Conservation (phyloP, 2,329 filamentous ascomycete genomes). For the Hypoxylon rubiginosum region DNA sequence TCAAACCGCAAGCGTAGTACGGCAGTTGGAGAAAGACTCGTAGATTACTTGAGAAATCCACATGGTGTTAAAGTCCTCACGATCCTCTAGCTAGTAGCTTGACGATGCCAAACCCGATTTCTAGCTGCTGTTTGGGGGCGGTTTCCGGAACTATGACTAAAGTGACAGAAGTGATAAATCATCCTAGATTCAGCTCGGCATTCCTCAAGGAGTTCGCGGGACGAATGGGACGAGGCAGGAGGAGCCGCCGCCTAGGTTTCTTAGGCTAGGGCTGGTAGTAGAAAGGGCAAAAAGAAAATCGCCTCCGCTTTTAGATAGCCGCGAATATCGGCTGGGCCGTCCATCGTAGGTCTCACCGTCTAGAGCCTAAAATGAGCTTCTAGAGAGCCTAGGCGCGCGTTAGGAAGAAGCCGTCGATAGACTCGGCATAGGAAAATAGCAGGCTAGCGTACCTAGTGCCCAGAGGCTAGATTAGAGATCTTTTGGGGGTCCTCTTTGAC, state of each 20-base stretch:
- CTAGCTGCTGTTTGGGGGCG: conserved; percentile 11
- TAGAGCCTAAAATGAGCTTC: conserved; percentile 24
- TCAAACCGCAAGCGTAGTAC: conserved; percentile 1
- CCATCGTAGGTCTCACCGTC: conserved; percentile 14
- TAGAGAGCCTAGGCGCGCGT: conserved; percentile 8
- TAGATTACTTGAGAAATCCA: neutral
- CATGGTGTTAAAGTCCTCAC: neutral
- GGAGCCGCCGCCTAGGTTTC: conserved; percentile 10
- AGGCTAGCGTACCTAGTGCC: conserved; percentile 23
- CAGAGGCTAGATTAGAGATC: conserved; percentile 2
- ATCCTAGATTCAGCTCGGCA: conserved; percentile 31
- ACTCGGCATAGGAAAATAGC: conserved; percentile 11
- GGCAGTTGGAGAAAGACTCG: conserved; percentile 14
- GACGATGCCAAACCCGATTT: conserved; percentile 3
- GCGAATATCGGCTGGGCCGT: conserved; percentile 1
- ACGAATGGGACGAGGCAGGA: conserved; percentile 11
- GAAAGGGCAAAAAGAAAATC: conserved; percentile 5
- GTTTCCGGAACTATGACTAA: conserved; percentile 5
- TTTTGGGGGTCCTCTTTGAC: conserved; percentile 18
- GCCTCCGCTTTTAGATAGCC: conserved; percentile 2
- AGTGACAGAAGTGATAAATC: conserved; percentile 37
- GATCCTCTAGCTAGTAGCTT: conserved; percentile 10
- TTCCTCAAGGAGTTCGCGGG: conserved; percentile 2
- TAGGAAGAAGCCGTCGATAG: neutral
- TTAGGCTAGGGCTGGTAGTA: conserved; percentile 9